Percentiles rank a stretch among this genome's conserved stretches.
Evolutionary conservation across 208 protist genomes (phyloP).

Genomic region (Crithidia fasciculata): DNA sequence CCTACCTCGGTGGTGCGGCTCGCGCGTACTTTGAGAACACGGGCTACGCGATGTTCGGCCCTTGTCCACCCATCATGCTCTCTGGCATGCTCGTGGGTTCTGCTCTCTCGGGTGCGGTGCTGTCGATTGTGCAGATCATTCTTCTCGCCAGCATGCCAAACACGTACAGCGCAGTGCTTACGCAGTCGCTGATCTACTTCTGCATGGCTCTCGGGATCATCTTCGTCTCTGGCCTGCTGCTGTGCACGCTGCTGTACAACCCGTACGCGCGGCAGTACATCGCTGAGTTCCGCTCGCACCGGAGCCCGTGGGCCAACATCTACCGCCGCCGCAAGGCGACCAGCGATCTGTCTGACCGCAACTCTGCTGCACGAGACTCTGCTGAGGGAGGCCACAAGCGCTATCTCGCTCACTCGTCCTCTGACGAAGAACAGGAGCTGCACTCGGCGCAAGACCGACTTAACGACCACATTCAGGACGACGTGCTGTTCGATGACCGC

Average conservation of each 20-base stretch:
- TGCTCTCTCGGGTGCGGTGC: slow-evolving; percentile 59
- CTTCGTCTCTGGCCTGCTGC: slow-evolving; percentile 43
- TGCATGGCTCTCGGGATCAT: slow-evolving; percentile 70
- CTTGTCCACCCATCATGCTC: slow-evolving; percentile 71
- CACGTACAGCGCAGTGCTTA: slow-evolving; percentile 49
- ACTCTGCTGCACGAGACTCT: neutral
- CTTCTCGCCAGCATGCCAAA: slow-evolving; percentile 68
- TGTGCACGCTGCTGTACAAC: slow-evolving; percentile 60
- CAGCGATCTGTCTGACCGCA: neutral
- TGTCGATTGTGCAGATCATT: slow-evolving; percentile 79
- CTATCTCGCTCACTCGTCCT: slow-evolving; percentile 15
- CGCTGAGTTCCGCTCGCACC: slow-evolving; percentile 70
- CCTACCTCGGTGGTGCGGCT: slow-evolving; percentile 60
- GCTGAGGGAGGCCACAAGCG: neutral
- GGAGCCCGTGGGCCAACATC: slow-evolving; percentile 53
- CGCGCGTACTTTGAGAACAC: slow-evolving; percentile 89
- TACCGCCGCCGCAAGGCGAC: slow-evolving; percentile 35
- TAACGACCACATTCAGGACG: slow-evolving; percentile 6
- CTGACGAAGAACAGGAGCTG: slow-evolving; percentile 7
- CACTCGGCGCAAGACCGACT: neutral
- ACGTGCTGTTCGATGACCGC: slow-evolving; percentile 49
- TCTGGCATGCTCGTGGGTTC: slow-evolving; percentile 78
- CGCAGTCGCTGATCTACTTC: slow-evolving; percentile 83
- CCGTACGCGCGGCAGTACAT: slow-evolving; percentile 71
- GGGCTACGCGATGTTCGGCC: slow-evolving; percentile 88